Evolutionary conservation across 306 rosid species (phyloP), one percentile per base, ranked within the genome.

Genomic region (Vicia villosa): DNA sequence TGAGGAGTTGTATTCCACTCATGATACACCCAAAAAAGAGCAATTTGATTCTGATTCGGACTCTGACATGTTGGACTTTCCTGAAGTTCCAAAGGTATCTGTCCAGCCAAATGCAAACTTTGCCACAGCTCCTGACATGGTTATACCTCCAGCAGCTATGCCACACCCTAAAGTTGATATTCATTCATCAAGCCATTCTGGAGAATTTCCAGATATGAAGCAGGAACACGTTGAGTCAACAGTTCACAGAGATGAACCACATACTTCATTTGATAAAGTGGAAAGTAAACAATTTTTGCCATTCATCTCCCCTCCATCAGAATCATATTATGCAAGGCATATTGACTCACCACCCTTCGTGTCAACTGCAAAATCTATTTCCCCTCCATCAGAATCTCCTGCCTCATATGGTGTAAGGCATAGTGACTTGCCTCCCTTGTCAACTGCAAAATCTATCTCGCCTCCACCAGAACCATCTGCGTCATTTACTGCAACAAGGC

Each of bases 231-330:
- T 62, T 38, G 68, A 69, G 74, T 57, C 80, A 34, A 54, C 55
- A 10, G 63, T 83, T 41, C 61, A 81, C 40, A 73, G 75, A 66
- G 80, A 84, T 10, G 86, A 83, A 72, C 56, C 88, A 51, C 80
- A 81, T 40, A 50, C 81, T 30, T 62, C 87, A 64, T 79, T 57
- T 83, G 89, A 80, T 76, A 79, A 62, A 74, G 56, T 3, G 32
- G 89, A 84, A 66, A 83, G 79, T 61, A 86, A 83, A 71, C 96
- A 90, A 76, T 90, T 88, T 76, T 40, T 87, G 80, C 98, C 98
- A 52, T 94, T 94, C 81, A 88, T 87, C 51, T 46, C 98, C 50
- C 60, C 94, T 50, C 94, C 95, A 17, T 74, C 86, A 60, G 69
- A 77, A 72, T 80, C 91, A 17, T 58, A 3, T 41, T 17, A 5